Conservation (phyloP, 2,329 filamentous ascomycete species). For the Neoascochyta sp. region DNA sequence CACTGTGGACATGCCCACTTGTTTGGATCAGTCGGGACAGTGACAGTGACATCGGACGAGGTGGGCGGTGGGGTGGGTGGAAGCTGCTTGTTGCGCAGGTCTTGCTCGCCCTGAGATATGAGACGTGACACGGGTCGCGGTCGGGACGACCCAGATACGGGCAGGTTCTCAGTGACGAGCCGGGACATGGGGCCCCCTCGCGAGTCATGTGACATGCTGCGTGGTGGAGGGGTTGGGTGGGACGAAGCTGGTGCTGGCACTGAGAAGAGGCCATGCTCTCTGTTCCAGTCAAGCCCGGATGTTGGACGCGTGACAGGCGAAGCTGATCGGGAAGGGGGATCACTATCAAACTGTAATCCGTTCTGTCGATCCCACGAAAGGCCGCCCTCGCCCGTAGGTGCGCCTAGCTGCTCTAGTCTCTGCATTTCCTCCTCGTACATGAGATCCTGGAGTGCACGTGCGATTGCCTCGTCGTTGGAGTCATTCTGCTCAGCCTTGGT, state of each 20-base stretch:
- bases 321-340: conserved; percentile 41
- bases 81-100: conserved; percentile 20
- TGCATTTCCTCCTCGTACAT: conserved; percentile 70
- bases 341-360: conserved; percentile 42
- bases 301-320: conserved; percentile 41
- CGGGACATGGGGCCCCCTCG: conserved; percentile 34
- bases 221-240: conserved; percentile 7
- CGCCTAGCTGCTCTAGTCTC: conserved; percentile 49
- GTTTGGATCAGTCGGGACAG: conserved; percentile 30
- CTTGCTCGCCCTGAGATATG: conserved; percentile 28
- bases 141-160: conserved; percentile 9
- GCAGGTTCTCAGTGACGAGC: conserved; percentile 22
- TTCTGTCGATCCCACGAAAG: conserved; percentile 37
- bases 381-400: conserved; percentile 31
- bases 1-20: conserved; percentile 60
- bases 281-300: conserved; percentile 23
- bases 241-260: conserved; percentile 8
- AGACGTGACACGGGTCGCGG: conserved; percentile 15
- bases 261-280: conserved; percentile 35
- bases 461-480: conserved; percentile 82
- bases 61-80: conserved; percentile 30
- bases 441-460: conserved; percentile 79
- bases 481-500: conserved; percentile 85
- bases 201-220: conserved; percentile 13
- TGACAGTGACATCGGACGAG: conserved; percentile 12